Conservation (phyloP, 345 rosid species). For the Nephelium lappaceum region DNA sequence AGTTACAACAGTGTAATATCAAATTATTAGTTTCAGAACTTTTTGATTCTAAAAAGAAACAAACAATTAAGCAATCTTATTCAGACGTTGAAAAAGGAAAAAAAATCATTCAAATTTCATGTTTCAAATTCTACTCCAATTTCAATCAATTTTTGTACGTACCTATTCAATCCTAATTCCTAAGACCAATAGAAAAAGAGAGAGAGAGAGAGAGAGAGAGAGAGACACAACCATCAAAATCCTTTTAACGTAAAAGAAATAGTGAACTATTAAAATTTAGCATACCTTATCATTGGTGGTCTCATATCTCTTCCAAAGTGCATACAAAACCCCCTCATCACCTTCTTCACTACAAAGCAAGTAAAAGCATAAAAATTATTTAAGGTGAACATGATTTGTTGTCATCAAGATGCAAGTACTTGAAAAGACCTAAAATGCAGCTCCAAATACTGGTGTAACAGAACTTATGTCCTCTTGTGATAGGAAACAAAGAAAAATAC, state of each 20-base stretch:
- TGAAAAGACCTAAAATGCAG: constrained; percentile 5
- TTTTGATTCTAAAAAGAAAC: background rate
- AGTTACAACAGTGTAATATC: background rate
- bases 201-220: too few relatives aligned
- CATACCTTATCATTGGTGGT: constrained; percentile 57
- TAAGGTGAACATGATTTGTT: background rate
- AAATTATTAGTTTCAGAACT: background rate
- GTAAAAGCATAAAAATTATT: background rate
- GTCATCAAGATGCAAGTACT: background rate
- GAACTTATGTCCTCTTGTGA: background rate
- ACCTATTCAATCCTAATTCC: background rate
- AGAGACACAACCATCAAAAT: constrained; percentile 14
- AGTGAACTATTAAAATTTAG: background rate
- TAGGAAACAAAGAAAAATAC: background rate
- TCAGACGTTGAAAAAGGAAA: background rate
- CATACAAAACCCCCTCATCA: constrained; percentile 51
- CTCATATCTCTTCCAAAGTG: constrained; percentile 61
- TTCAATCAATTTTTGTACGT: background rate
- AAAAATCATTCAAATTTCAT: background rate
- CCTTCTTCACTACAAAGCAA: constrained; percentile 49
- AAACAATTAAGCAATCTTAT: background rate
- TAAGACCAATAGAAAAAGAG: background rate
- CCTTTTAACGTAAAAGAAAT: background rate
- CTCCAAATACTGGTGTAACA: constrained; percentile 14
- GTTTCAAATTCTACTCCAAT: background rate